Evolutionary conservation across 2,329 filamentous ascomycete genomes (phyloP).

Genomic region (Penicillium sp.): DNA sequence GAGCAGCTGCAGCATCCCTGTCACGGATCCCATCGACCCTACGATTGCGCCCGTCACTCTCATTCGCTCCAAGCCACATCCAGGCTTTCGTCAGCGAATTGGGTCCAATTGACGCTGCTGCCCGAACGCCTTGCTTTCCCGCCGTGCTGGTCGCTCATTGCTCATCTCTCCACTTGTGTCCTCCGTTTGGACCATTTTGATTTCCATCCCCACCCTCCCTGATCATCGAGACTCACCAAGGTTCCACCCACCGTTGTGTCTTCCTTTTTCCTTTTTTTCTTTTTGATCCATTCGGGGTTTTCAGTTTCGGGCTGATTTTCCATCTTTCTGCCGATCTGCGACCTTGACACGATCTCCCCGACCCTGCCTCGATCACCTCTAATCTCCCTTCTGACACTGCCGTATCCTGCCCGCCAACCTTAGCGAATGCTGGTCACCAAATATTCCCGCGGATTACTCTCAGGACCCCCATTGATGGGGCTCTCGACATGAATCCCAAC

Average conservation of each 20-base stretch:
- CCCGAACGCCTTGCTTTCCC: slow-evolving; percentile 38
- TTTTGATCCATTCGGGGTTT: background rate
- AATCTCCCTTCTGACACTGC: background rate
- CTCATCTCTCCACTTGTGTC: slow-evolving; percentile 17
- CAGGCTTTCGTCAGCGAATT: slow-evolving; percentile 31
- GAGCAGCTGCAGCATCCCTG: slow-evolving; percentile 33
- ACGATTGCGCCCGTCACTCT: slow-evolving; percentile 22
- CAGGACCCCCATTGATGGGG: slow-evolving; percentile 40
- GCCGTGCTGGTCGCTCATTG: slow-evolving; percentile 26
- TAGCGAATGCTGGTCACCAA: slow-evolving; percentile 40
- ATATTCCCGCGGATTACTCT: slow-evolving; percentile 33
- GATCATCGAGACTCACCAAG: slow-evolving; percentile 22
- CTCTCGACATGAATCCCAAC: slow-evolving; percentile 45
- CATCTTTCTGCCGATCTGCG: slow-evolving; percentile 19
- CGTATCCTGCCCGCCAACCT: background rate
- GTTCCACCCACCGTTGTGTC: slow-evolving; percentile 15
- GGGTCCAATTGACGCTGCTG: slow-evolving; percentile 33
- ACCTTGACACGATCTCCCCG: slow-evolving; percentile 10
- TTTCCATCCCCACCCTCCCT: slow-evolving; percentile 28
- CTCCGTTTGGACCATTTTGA: slow-evolving; percentile 24
- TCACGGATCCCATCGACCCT: slow-evolving; percentile 30
- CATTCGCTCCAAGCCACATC: slow-evolving; percentile 29
- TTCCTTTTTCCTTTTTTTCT: slow-evolving; percentile 3
- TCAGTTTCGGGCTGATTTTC: slow-evolving; percentile 3
- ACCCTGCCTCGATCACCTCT: slow-evolving; percentile 1